These are phyloP conservation scores for Isochrysis galbana DNA, from an alignment of 78 protist genomes.

Conservation along the genomic window DNA sequence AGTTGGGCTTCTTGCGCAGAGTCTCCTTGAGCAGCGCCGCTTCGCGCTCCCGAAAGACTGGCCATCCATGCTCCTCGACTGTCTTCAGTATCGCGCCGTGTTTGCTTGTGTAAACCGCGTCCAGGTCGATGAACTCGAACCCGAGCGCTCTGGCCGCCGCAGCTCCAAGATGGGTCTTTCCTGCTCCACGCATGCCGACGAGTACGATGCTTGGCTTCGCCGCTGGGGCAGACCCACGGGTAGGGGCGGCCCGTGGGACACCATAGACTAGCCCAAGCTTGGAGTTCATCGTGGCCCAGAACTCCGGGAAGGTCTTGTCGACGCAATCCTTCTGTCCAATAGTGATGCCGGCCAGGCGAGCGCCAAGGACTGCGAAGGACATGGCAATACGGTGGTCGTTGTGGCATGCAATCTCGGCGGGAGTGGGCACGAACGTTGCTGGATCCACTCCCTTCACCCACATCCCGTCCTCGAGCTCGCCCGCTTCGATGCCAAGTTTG, in stretches of 20 bases:
- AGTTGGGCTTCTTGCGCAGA: background rate
- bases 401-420: constrained; percentile 56
- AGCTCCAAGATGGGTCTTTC: background rate
- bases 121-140: background rate
- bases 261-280: background rate
- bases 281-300: constrained; percentile 57
- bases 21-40: background rate
- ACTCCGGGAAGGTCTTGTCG: constrained; percentile 80
- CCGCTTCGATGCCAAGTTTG: constrained; percentile 38
- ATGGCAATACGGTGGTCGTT: constrained; percentile 85
- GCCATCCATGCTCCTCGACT: background rate
- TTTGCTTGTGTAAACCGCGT: background rate
- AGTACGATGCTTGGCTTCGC: constrained; percentile 12
- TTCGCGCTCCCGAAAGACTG: background rate
- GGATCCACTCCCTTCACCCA: constrained; percentile 48
- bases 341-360: constrained; percentile 40
- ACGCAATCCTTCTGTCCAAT: constrained; percentile 71
- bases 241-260: background rate
- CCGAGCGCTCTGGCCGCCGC: background rate
- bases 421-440: background rate
- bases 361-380: constrained; percentile 62
- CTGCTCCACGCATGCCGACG: constrained; percentile 25
- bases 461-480: constrained; percentile 68
- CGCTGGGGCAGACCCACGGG: background rate
- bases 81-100: background rate